Percentiles rank a stretch among this genome's conserved stretches.
These are phyloP conservation scores for Sclerotinia minor DNA, from an alignment of 2,329 filamentous ascomycete genomes.

Conservation along the genomic window DNA sequence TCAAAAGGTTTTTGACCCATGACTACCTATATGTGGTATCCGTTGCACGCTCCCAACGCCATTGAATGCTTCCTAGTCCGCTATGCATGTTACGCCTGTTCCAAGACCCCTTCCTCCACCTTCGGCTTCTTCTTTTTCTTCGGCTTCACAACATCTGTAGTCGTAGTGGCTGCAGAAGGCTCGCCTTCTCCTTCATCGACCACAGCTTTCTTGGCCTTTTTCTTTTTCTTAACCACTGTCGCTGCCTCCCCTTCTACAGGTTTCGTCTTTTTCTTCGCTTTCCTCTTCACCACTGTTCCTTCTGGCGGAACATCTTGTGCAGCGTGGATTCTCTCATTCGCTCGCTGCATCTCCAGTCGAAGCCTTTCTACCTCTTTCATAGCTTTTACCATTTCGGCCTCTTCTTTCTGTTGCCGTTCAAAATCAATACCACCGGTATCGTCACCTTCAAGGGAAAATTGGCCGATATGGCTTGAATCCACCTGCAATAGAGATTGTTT, in stretches of 20 bases:
- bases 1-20: conserved; percentile 8
- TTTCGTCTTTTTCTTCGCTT: conserved; percentile 53
- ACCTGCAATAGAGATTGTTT: conserved; percentile 75
- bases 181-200: conserved; percentile 34
- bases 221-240: conserved; percentile 49
- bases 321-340: conserved; percentile 71
- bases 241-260: conserved; percentile 31
- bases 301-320: conserved; percentile 63
- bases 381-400: conserved; percentile 84
- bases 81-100: conserved; percentile 25
- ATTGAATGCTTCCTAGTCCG: conserved; percentile 21
- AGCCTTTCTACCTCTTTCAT: conserved; percentile 86
- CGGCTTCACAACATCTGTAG: conserved; percentile 41
- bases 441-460: conserved; percentile 66
- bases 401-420: conserved; percentile 71
- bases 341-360: conserved; percentile 84
- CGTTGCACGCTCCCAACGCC: conserved; percentile 25
- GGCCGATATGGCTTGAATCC: conserved; percentile 78
- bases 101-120: conserved; percentile 27
- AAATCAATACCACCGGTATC: conserved; percentile 50
- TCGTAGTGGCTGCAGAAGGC: conserved; percentile 26
- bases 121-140: conserved; percentile 49
- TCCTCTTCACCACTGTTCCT: conserved; percentile 62
- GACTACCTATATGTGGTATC: conserved; percentile 21
- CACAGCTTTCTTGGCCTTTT: conserved; percentile 48